phyloP scores from a whole-genome alignment of 441 rosid genomes.

The Brassica hybrid region DNA sequence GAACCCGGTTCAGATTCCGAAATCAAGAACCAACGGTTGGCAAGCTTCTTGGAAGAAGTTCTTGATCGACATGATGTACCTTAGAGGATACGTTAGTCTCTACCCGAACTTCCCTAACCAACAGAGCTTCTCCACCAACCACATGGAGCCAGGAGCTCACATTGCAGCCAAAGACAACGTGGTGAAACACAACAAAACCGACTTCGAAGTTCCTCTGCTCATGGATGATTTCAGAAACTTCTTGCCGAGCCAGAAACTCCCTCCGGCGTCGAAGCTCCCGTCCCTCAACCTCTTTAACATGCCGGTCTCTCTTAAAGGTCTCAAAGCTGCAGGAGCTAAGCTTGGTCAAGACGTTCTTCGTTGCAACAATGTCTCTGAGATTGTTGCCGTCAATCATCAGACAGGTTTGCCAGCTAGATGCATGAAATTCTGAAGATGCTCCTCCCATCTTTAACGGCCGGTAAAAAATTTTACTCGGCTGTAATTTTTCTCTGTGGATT shows the following conservation, averaged over 20 bases:
- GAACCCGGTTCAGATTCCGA: conserved; percentile 95
- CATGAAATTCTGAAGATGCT: conserved; percentile 58
- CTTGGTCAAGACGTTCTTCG: conserved; percentile 87
- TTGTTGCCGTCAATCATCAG: conserved; percentile 71
- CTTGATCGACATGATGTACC: conserved; percentile 95
- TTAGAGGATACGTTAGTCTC: conserved; percentile 90
- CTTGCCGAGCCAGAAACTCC: conserved; percentile 75
- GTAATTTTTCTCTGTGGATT: conserved; percentile 33
- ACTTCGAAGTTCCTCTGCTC: conserved; percentile 90
- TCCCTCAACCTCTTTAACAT: conserved; percentile 85
- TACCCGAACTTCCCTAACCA: conserved; percentile 96
- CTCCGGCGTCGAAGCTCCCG: conserved; percentile 84
- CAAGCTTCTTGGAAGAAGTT: conserved; percentile 99
- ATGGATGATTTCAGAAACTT: conserved; percentile 68
- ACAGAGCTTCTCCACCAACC: conserved; percentile 94
- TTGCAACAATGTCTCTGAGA: conserved; percentile 79
- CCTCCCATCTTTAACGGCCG: conserved; percentile 6
- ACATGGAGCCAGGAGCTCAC: conserved; percentile 99
- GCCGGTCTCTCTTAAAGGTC: conserved; percentile 84
- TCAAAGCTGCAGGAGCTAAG: conserved; percentile 95
- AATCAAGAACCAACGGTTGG: conserved; percentile 97
- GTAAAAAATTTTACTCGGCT: conserved; percentile 12
- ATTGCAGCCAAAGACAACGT: conserved; percentile 90
- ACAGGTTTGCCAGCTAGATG: conserved; percentile 87
- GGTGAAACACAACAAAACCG: conserved; percentile 75